Percentiles rank a stretch among this genome's conserved stretches.
Conservation (phyloP, 192 early-diverging fungal species). For the Gamsiella multidivaricata region DNA sequence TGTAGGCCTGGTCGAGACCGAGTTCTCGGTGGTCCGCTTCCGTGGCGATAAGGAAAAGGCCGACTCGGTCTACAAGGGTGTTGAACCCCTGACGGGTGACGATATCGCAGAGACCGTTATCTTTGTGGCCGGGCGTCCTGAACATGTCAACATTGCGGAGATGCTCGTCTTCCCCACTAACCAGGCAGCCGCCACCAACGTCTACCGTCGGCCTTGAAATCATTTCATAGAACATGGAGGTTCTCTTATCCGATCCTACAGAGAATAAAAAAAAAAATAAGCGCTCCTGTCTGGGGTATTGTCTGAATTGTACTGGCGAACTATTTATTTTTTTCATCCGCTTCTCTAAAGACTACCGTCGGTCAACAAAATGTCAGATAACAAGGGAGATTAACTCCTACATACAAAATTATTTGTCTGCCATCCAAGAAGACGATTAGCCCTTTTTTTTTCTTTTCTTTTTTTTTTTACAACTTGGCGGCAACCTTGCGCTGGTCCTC, state of each 20-base stretch:
- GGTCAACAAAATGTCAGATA: too few relatives aligned
- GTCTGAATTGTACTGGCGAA: too few relatives aligned
- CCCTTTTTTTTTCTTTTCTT: background rate
- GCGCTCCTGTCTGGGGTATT: too few relatives aligned
- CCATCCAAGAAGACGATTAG: too few relatives aligned
- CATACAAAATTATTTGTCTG: too few relatives aligned
- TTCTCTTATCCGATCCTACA: too few relatives aligned
- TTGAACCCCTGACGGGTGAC: slow-evolving; percentile 40
- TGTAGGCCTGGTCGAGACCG: slow-evolving; percentile 82
- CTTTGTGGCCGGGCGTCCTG: slow-evolving; percentile 81
- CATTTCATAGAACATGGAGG: too few relatives aligned
- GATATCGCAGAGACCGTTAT: slow-evolving; percentile 76
- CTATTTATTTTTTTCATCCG: too few relatives aligned
- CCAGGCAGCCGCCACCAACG: slow-evolving; percentile 46
- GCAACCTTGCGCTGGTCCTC: slow-evolving; percentile 40
- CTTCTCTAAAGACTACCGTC: too few relatives aligned
- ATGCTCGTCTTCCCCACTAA: slow-evolving; percentile 61
- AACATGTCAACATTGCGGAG: slow-evolving; percentile 81
- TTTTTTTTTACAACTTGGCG: slow-evolving; percentile 32
- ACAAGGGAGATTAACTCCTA: too few relatives aligned
- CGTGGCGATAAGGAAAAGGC: slow-evolving; percentile 73
- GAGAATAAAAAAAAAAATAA: slow-evolving; percentile 8
- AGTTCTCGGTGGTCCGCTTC: slow-evolving; percentile 90
- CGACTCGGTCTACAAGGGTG: slow-evolving; percentile 80
- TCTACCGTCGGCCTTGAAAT: slow-evolving; percentile 48